These are phyloP conservation scores for Leccinum subgranulosum DNA, from an alignment of 768 basidiomycete species.

Conservation along the genomic window DNA sequence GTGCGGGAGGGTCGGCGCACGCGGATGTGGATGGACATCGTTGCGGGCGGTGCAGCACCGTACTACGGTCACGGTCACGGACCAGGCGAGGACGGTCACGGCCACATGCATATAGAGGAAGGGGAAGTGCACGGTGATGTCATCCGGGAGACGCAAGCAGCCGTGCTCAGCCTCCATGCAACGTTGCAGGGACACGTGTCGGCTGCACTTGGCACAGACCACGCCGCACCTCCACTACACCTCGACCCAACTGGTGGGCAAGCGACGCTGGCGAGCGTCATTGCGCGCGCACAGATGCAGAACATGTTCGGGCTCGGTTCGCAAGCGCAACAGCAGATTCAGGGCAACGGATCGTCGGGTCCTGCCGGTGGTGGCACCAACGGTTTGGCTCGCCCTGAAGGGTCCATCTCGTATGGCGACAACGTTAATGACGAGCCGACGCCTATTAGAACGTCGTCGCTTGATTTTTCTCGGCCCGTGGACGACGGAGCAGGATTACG, in stretches of 20 bases:
- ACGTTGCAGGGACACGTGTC: conserved; percentile 58
- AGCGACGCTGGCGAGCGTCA: conserved; percentile 68
- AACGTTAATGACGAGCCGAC: conserved; percentile 2
- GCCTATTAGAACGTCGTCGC: neutral
- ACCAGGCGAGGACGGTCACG: neutral
- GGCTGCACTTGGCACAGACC: conserved; percentile 45
- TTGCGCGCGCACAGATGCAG: conserved; percentile 66
- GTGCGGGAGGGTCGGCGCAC: conserved; percentile 58
- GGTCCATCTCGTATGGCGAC: neutral
- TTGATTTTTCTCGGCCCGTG: conserved; percentile 7
- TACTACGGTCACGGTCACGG: conserved; percentile 11
- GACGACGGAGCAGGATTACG: conserved; percentile 4
- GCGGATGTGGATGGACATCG: conserved; percentile 63
- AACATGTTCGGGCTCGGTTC: conserved; percentile 21
- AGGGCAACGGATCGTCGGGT: neutral
- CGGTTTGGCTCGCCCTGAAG: conserved; percentile 8
- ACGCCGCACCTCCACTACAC: conserved; percentile 28
- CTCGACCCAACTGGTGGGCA: conserved; percentile 53
- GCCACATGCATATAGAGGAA: conserved; percentile 45
- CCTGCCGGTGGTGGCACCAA: neutral
- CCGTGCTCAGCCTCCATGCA: conserved; percentile 52
- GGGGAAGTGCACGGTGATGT: conserved; percentile 54
- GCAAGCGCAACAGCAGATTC: conserved; percentile 17
- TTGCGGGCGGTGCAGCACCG: conserved; percentile 32
- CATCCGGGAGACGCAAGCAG: conserved; percentile 48